These are phyloP conservation scores for Podaxis pistillaris DNA, from an alignment of 768 basidiomycete species.

Conservation along the genomic window DNA sequence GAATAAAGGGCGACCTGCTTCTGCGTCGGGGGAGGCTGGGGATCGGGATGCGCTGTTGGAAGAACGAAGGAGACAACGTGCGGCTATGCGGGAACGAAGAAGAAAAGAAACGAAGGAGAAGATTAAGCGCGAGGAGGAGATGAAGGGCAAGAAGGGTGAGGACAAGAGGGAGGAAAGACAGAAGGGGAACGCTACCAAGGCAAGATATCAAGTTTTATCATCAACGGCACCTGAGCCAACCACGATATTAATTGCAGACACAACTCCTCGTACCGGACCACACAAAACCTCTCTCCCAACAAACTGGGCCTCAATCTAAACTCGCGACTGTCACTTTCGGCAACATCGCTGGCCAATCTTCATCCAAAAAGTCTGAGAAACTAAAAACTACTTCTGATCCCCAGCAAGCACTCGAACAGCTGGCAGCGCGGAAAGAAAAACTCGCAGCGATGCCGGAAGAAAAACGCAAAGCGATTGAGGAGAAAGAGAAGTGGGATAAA, in stretches of 20 bases:
- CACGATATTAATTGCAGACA: conserved; percentile 38
- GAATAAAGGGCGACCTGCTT: conserved; percentile 28
- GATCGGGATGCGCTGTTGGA: conserved; percentile 83
- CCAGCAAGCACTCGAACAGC: conserved; percentile 78
- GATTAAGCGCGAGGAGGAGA: conserved; percentile 63
- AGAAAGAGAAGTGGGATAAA: conserved; percentile 87
- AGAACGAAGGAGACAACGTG: conserved; percentile 73
- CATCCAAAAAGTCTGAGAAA: conserved; percentile 49
- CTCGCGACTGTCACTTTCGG: conserved; percentile 73
- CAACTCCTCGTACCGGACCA: conserved; percentile 72
- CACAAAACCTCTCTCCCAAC: conserved; percentile 25
- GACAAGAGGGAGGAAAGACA: conserved; percentile 33
- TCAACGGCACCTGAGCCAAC: background rate
- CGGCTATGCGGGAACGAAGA: conserved; percentile 80
- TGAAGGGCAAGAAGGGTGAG: conserved; percentile 40
- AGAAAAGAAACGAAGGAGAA: conserved; percentile 86
- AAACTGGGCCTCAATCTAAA: conserved; percentile 31
- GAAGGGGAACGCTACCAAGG: conserved; percentile 54
- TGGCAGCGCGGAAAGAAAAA: conserved; percentile 75
- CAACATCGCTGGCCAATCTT: conserved; percentile 49
- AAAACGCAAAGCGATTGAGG: conserved; percentile 76
- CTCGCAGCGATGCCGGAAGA: conserved; percentile 78
- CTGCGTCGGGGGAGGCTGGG: conserved; percentile 40
- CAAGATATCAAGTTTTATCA: conserved; percentile 24
- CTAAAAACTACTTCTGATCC: conserved; percentile 80